Evolutionary conservation across 129 eudicot genomes (phyloP).

Genomic region (Flaveria robusta): DNA sequence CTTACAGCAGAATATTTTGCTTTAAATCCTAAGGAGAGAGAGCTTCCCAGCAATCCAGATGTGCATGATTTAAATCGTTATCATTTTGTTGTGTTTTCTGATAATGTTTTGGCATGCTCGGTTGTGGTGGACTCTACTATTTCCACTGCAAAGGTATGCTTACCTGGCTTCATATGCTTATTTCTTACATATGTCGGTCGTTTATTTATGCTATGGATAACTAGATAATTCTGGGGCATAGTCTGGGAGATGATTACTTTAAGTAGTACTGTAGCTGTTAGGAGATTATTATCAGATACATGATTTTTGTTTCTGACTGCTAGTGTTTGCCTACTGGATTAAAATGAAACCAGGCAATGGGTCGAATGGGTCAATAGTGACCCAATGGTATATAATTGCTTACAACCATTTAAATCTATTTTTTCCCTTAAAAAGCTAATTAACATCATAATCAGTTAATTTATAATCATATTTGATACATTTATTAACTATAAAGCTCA

Average conservation of each 20-base stretch:
- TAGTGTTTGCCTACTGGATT: background rate
- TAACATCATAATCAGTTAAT: background rate
- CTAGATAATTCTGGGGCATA: background rate
- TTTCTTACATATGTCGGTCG: conserved; percentile 1
- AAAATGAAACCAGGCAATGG: background rate
- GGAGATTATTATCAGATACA: no score
- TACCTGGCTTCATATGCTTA: conserved; percentile 14
- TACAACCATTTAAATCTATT: background rate
- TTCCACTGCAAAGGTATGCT: conserved; percentile 69
- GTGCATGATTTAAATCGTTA: conserved; percentile 46
- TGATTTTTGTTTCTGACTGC: background rate
- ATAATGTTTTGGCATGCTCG: conserved; percentile 84
- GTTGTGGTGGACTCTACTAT: conserved; percentile 87
- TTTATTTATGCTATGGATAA: background rate
- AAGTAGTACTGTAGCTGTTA: no score
- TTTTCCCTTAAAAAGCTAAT: background rate
- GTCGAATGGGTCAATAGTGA: background rate
- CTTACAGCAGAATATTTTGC: conserved; percentile 71
- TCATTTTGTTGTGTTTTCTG: conserved; percentile 84
- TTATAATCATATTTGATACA: background rate
- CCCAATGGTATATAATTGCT: background rate
- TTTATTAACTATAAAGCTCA: background rate
- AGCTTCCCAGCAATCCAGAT: conserved; percentile 52
- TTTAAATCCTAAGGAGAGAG: conserved; percentile 51
- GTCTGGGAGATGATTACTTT: no score